Conservation (phyloP, 1,284 basidiomycete species). For the Sanghuangporus sanghuang region DNA sequence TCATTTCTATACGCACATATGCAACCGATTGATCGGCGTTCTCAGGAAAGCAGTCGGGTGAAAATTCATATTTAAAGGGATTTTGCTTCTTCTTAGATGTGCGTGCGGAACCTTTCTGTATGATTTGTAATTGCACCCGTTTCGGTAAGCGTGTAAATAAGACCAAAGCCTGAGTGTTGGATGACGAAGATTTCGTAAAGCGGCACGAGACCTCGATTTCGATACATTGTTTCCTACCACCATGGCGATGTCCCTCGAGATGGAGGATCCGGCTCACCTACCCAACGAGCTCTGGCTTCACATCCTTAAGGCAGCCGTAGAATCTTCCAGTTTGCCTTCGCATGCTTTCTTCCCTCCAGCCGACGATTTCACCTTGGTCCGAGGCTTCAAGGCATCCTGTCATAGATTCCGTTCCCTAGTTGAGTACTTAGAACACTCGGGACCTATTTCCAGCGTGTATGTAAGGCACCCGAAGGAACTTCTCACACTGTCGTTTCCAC, state of each 20-base stretch:
- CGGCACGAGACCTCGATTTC: not conserved
- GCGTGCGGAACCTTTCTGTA: not conserved
- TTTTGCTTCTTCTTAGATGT: too few species aligned
- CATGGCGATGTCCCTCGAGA: not conserved
- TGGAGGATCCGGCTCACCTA: not conserved
- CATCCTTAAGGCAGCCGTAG: slow-evolving; percentile 1
- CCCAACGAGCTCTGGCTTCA: slow-evolving; percentile 4
- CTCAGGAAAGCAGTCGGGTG: not conserved
- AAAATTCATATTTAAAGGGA: not conserved
- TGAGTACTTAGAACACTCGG: not conserved
- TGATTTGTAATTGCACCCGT: not conserved
- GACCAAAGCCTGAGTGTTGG: not conserved
- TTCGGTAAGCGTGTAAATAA: not conserved
- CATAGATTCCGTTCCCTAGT: not conserved
- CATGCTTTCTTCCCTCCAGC: slow-evolving; percentile 6
- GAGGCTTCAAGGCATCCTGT: slow-evolving; percentile 2
- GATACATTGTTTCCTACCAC: not conserved
- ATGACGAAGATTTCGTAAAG: not conserved
- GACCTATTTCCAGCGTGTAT: not conserved
- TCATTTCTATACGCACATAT: not conserved
- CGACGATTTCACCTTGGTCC: not conserved
- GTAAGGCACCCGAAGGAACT: not conserved
- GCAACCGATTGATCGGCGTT: not conserved
- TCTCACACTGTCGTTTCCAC: not conserved
- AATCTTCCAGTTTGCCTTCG: not conserved